Evolutionary conservation across 202 grass and related monocot species (phyloP).

Genomic region (Carex sylvatica): DNA sequence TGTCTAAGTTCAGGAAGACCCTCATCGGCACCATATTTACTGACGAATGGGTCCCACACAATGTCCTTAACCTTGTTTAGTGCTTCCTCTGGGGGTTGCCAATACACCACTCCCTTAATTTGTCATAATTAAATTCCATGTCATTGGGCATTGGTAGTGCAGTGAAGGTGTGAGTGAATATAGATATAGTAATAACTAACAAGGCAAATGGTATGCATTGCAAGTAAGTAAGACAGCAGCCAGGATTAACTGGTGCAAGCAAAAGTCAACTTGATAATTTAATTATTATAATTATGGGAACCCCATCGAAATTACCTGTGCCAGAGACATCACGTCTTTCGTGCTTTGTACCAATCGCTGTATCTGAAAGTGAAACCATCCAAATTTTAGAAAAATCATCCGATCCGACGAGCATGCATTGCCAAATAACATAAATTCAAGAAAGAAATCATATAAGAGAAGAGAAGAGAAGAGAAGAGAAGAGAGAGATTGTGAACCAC

Average conservation of each 20-base stretch:
- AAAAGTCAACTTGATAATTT: neutral
- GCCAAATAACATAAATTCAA: too few relatives aligned
- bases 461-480: too few relatives aligned
- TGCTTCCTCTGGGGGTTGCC: conserved; percentile 75
- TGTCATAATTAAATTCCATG: neutral
- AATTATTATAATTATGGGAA: neutral
- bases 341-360: conserved; percentile 59
- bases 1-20: conserved; percentile 84
- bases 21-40: conserved; percentile 89
- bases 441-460: too few relatives aligned
- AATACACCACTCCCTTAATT: conserved; percentile 82
- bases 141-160: neutral
- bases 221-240: too few relatives aligned
- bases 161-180: neutral
- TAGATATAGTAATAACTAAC: neutral
- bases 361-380: conserved; percentile 43
- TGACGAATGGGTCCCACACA: conserved; percentile 66
- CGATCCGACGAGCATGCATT: too few relatives aligned
- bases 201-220: neutral
- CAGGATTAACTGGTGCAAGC: neutral
- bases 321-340: conserved; percentile 70
- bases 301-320: too few relatives aligned
- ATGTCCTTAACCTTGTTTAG: conserved; percentile 66
- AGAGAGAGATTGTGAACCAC: too few relatives aligned
- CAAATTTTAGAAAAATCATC: neutral